Base-by-base conservation (phyloP, 176 grass and related monocot species). In the Oryza glaberrima region DNA sequence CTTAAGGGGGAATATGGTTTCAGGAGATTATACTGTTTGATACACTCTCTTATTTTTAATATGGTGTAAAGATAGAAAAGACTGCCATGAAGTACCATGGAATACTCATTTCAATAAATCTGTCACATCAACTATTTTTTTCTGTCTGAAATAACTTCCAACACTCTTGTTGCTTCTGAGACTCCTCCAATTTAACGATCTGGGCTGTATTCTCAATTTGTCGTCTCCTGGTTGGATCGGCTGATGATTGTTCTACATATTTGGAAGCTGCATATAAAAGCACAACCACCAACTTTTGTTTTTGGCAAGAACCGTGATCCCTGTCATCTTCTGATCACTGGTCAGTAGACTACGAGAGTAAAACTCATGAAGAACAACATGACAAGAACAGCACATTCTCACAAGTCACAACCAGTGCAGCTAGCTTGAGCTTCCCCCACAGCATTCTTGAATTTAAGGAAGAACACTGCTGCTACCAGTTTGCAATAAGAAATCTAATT, bases 221-320 rank as follows among this genome's bases (percentile, higher is more conserved):
- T 77, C 68, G 13, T 67, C 80, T 73, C 60, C 69, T 82, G 67
- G 58, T 82, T 86, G 78, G 83, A 90, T 78, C 73, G 78, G 36
- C 58, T 13, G 14, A 34, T 44, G 36, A 25, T 60, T 78, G 67
- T 72, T 15, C 58, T 78, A 25, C 73, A 19, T 48, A 68, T 86
- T 47, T 73, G 58, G 79, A 82, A 73, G 83, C 67, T 30, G 72
- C 66, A 9, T 66, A 65, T 66, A 65, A 28, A 51, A 76, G 72
- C 70, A 30, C 3, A 9, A 0, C 46, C 26, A 49, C 70, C 34
- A 85, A 22, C 32, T 32, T 73, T 77, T 72, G n/a, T 81, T 77
- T 89, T 64, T 82, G 22, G 32, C 83, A 36, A 77, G 23, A 82
- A 77, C 56, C 45, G 43, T 46, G 43, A 14, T 69, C 23, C 35